A percentile compares a stretch with the other conserved stretches of the same genome.
Evolutionary conservation across 768 basidiomycete genomes (phyloP).

Genomic region (Termitomyces sp.): DNA sequence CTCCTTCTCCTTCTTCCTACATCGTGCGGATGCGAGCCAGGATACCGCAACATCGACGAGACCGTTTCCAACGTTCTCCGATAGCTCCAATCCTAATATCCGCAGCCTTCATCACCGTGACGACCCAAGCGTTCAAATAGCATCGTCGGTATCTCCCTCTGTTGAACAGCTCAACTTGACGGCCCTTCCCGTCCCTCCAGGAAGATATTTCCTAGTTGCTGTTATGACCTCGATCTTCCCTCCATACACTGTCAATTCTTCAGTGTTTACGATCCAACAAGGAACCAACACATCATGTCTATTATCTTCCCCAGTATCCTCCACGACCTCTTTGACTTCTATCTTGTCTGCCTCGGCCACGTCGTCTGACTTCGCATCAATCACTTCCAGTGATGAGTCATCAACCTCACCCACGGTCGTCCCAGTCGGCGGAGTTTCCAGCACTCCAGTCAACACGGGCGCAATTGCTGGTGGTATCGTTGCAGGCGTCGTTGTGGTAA

Average conservation of each 20-base stretch:
- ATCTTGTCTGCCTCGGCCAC: slow-evolving; percentile 3
- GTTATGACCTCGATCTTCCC: slow-evolving; percentile 16
- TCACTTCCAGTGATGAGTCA: slow-evolving; percentile 9
- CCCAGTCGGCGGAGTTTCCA: slow-evolving; percentile 18
- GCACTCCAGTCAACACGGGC: slow-evolving; percentile 27
- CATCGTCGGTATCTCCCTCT: slow-evolving; percentile 21
- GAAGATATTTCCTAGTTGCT: slow-evolving; percentile 39
- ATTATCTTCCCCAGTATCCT: slow-evolving; percentile 5
- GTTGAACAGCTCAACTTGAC: slow-evolving; percentile 32
- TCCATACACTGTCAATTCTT: slow-evolving; percentile 11
- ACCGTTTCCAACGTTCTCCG: slow-evolving; percentile 1
- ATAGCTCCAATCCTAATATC: neutral
- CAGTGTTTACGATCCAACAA: slow-evolving; percentile 24
- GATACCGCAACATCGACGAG: slow-evolving; percentile 4
- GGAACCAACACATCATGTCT: slow-evolving; percentile 31
- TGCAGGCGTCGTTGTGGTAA: slow-evolving; percentile 35
- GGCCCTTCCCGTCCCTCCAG: slow-evolving; percentile 38
- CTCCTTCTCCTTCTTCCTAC: slow-evolving; percentile 29
- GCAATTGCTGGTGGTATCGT: slow-evolving; percentile 49
- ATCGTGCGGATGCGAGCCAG: slow-evolving; percentile 30
- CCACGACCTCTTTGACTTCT: slow-evolving; percentile 9
- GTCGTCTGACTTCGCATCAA: slow-evolving; percentile 13
- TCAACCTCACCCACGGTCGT: slow-evolving; percentile 5
- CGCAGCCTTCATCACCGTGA: slow-evolving; percentile 12
- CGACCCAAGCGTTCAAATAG: slow-evolving; percentile 19